Percentiles rank a stretch among this genome's conserved stretches.
Conservation (phyloP, 345 rosid species). For the Lepidium aucheri region DNA sequence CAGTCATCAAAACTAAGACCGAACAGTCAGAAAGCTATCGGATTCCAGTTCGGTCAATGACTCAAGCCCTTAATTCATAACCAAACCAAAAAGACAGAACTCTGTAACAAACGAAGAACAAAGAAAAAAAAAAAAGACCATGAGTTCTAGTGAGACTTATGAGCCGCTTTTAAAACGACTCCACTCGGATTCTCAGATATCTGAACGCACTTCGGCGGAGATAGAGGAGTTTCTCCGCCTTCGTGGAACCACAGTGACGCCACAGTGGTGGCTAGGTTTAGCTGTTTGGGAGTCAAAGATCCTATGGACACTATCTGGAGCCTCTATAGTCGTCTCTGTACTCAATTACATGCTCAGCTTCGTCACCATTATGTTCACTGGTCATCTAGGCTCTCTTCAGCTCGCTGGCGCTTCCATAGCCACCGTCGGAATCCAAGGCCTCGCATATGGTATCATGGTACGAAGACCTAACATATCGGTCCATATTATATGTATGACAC, state of each 20-base stretch:
- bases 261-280: conserved; percentile 68
- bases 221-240: conserved; percentile 61
- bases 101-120: neutral
- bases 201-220: conserved; percentile 44
- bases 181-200: conserved; percentile 46
- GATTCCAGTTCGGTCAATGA: conserved; percentile 4
- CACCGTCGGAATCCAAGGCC: conserved; percentile 85
- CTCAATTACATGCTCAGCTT: conserved; percentile 83
- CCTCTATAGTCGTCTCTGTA: conserved; percentile 60
- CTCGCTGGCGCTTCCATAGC: conserved; percentile 93
- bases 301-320: conserved; percentile 67
- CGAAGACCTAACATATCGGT: neutral
- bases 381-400: conserved; percentile 66
- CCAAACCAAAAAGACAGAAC: neutral
- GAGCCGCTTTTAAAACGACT: conserved; percentile 46
- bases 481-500: neutral
- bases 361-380: conserved; percentile 66
- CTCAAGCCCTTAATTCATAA: conserved; percentile 4
- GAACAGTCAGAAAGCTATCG: conserved; percentile 17
- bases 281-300: conserved; percentile 74
- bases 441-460: conserved; percentile 95
- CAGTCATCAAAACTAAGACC: neutral
- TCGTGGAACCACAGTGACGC: conserved; percentile 21
- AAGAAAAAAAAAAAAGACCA: neutral
- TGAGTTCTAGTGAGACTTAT: conserved; percentile 28